phyloP scores from a whole-genome alignment of 768 basidiomycete species.

The Russula sp. region DNA sequence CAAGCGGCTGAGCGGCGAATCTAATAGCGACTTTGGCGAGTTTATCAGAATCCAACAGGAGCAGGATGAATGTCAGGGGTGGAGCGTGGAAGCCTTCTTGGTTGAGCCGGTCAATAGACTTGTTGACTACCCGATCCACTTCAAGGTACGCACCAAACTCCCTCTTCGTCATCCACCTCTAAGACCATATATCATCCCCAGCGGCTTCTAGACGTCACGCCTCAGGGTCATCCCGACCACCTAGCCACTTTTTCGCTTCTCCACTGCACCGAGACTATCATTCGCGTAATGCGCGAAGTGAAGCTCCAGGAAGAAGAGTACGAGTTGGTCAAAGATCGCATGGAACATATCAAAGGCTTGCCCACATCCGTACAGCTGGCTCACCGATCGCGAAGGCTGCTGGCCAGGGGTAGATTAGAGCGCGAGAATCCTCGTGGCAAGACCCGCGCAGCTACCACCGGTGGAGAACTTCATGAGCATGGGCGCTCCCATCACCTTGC shows the following conservation, averaged over 20 bases:
- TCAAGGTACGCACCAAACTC: slow-evolving; percentile 54
- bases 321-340: slow-evolving; percentile 61
- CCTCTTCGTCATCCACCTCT: background rate
- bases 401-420: slow-evolving; percentile 61
- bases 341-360: slow-evolving; percentile 57
- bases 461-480: background rate
- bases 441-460: background rate
- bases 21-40: slow-evolving; percentile 75
- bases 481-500: background rate
- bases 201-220: slow-evolving; percentile 69
- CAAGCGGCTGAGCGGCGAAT: slow-evolving; percentile 47
- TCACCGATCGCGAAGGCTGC: slow-evolving; percentile 67
- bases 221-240: slow-evolving; percentile 67
- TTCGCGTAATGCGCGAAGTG: slow-evolving; percentile 80
- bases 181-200: slow-evolving; percentile 37
- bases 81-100: slow-evolving; percentile 65
- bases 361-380: slow-evolving; percentile 55
- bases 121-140: slow-evolving; percentile 65
- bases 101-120: slow-evolving; percentile 74
- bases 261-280: slow-evolving; percentile 64
- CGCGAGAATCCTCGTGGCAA: slow-evolving; percentile 41
- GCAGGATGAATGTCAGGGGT: slow-evolving; percentile 52
- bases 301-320: slow-evolving; percentile 86
- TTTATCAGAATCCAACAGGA: slow-evolving; percentile 71
- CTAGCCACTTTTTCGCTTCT: slow-evolving; percentile 62